phyloP scores from a whole-genome alignment of 2,329 filamentous ascomycete genomes.

The Aureobasidium sp. region DNA sequence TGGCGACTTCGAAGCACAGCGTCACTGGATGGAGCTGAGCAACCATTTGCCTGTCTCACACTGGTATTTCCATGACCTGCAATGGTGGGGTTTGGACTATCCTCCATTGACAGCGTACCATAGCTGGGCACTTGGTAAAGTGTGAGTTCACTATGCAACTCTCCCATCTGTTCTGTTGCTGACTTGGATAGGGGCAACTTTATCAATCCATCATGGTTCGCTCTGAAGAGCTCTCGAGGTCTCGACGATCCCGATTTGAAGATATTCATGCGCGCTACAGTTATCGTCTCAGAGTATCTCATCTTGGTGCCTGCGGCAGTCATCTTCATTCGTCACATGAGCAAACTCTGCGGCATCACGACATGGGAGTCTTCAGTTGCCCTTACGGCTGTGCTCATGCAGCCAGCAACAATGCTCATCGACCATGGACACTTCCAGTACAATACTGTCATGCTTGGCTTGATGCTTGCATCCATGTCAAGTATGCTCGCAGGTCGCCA shows the following conservation, averaged over 20 bases:
- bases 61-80: slow-evolving; percentile 96
- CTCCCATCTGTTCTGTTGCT: slow-evolving; percentile 14
- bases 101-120: slow-evolving; percentile 96
- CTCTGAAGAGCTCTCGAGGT: slow-evolving; percentile 72
- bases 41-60: slow-evolving; percentile 79
- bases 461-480: slow-evolving; percentile 78
- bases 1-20: slow-evolving; percentile 94
- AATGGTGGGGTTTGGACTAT: slow-evolving; percentile 98
- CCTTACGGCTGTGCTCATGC: slow-evolving; percentile 82
- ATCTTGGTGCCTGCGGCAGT: slow-evolving; percentile 79
- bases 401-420: slow-evolving; percentile 81
- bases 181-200: slow-evolving; percentile 50
- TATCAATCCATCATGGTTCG: slow-evolving; percentile 81
- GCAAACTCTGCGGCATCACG: slow-evolving; percentile 65
- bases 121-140: slow-evolving; percentile 85
- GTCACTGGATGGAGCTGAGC: slow-evolving; percentile 98
- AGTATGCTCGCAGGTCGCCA: slow-evolving; percentile 78
- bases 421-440: slow-evolving; percentile 98
- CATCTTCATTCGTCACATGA: slow-evolving; percentile 76
- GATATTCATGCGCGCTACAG: slow-evolving; percentile 91
- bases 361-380: slow-evolving; percentile 79
- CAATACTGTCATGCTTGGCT: slow-evolving; percentile 95
- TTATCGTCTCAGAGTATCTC: slow-evolving; percentile 83
- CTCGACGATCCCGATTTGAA: slow-evolving; percentile 73
- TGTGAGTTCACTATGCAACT: slow-evolving; percentile 41